These are phyloP conservation scores for Ziziphus jujuba DNA, from an alignment of 306 rosid species.

Conservation along the genomic window DNA sequence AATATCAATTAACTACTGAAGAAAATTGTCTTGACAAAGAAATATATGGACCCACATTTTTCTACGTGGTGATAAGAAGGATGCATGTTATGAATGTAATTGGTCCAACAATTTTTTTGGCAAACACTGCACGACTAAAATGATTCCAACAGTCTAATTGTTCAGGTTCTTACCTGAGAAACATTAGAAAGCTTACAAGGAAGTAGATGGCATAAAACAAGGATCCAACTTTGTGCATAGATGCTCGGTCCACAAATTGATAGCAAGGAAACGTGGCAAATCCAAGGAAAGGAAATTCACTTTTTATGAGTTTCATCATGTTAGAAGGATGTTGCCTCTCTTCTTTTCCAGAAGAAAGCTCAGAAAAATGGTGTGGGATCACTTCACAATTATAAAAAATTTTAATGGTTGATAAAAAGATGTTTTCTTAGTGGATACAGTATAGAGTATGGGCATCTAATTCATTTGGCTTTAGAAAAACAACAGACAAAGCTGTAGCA, in stretches of 20 bases:
- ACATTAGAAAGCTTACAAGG: slow-evolving; percentile 97
- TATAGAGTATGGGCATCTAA: too few relatives aligned
- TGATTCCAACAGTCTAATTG: slow-evolving; percentile 13
- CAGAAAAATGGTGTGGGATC: not conserved
- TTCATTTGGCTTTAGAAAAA: too few relatives aligned
- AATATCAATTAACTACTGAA: not conserved
- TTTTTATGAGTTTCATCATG: too few relatives aligned
- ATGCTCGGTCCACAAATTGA: slow-evolving; percentile 76
- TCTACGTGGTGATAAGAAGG: too few relatives aligned
- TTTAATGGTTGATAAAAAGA: too few relatives aligned
- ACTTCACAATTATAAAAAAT: not conserved
- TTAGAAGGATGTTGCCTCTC: too few relatives aligned
- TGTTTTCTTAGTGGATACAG: too few relatives aligned
- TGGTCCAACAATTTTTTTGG: not conserved
- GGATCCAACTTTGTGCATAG: slow-evolving; percentile 92
- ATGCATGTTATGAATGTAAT: too few relatives aligned
- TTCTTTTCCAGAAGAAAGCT: not conserved
- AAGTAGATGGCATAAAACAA: slow-evolving; percentile 98
- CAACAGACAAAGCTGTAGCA: too few relatives aligned
- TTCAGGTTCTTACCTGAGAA: slow-evolving; percentile 63
- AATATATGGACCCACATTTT: too few relatives aligned
- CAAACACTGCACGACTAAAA: not conserved
- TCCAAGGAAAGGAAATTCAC: too few relatives aligned
- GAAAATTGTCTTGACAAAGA: too few relatives aligned
- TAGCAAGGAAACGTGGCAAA: slow-evolving; percentile 74